Conservation (phyloP, 2,329 filamentous ascomycete genomes). For the Aspergillus sp. region DNA sequence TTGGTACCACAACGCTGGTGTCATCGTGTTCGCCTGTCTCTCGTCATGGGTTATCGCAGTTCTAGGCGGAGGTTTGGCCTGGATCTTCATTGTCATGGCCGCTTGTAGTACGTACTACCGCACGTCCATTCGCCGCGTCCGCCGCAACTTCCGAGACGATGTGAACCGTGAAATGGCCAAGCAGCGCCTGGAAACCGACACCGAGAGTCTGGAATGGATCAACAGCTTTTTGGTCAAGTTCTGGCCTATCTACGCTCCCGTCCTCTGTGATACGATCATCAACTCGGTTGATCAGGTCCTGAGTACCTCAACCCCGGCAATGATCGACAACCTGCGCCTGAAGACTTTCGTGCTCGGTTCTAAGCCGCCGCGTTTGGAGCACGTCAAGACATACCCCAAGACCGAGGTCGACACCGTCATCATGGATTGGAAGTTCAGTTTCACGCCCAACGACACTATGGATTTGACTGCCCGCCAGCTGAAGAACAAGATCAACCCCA, state of each 20-base stretch:
- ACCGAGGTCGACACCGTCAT: slow-evolving; percentile 92
- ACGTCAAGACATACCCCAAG: slow-evolving; percentile 97
- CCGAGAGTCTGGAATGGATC: slow-evolving; percentile 96
- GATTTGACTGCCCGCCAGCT: slow-evolving; percentile 89
- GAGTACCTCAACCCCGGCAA: slow-evolving; percentile 85
- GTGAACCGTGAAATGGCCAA: slow-evolving; percentile 86
- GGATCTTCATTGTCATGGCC: slow-evolving; percentile 92
- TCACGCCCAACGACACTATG: slow-evolving; percentile 89
- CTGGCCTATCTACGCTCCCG: slow-evolving; percentile 97
- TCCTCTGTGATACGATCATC: slow-evolving; percentile 88
- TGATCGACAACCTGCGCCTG: slow-evolving; percentile 89
- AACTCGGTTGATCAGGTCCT: slow-evolving; percentile 94
- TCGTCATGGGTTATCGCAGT: slow-evolving; percentile 87
- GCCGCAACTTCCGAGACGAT: slow-evolving; percentile 94
- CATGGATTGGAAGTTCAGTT: slow-evolving; percentile 99
- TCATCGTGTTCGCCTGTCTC: slow-evolving; percentile 91
- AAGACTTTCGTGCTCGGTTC: slow-evolving; percentile 92
- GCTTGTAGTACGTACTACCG: slow-evolving; percentile 93
- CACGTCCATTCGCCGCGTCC: slow-evolving; percentile 88
- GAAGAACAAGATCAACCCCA: slow-evolving; percentile 95
- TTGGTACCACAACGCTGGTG: slow-evolving; percentile 96
- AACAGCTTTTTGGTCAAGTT: slow-evolving; percentile 99
- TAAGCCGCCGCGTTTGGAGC: slow-evolving; percentile 93
- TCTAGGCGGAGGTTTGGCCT: slow-evolving; percentile 86
- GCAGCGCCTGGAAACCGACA: slow-evolving; percentile 82